These are phyloP conservation scores for Fusarium tanahbumbuense DNA, from an alignment of 2,329 filamentous ascomycete species.

Conservation along the genomic window DNA sequence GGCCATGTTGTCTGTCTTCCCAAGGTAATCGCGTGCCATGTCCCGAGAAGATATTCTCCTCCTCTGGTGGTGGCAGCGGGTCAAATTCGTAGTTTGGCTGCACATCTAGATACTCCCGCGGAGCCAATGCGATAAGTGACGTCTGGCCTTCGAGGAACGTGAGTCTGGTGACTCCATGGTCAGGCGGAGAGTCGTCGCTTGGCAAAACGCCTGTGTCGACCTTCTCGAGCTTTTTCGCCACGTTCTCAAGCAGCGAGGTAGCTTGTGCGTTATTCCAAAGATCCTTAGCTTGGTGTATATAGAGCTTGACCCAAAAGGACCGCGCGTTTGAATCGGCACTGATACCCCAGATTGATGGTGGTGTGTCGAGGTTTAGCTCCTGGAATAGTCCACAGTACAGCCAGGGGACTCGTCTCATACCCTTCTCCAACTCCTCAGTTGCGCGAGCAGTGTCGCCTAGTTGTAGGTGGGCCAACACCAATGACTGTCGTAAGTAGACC, in stretches of 20 bases:
- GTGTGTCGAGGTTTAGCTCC: conserved; percentile 81
- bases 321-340: conserved; percentile 71
- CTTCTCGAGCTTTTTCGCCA: conserved; percentile 67
- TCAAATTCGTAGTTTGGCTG: conserved; percentile 82
- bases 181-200: conserved; percentile 53
- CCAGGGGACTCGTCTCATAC: conserved; percentile 84
- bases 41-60: conserved; percentile 56
- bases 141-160: conserved; percentile 82
- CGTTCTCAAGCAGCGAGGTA: conserved; percentile 74
- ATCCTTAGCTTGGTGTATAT: conserved; percentile 80
- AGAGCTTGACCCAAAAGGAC: conserved; percentile 78
- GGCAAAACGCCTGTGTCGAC: conserved; percentile 56
- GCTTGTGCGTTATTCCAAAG: conserved; percentile 86
- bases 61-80: conserved; percentile 77
- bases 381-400: conserved; percentile 83
- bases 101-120: conserved; percentile 70
- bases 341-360: conserved; percentile 85
- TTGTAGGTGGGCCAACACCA: conserved; percentile 80
- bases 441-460: conserved; percentile 74
- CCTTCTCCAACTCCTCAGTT: conserved; percentile 70
- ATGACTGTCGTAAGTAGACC: conserved; percentile 80
- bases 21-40: conserved; percentile 37
- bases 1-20: conserved; percentile 2
- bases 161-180: conserved; percentile 74
- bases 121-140: conserved; percentile 75